Percentiles rank a stretch among this genome's conserved stretches.
Conservation (phyloP, 1,284 basidiomycete genomes). For the Termitomyces sp. region DNA sequence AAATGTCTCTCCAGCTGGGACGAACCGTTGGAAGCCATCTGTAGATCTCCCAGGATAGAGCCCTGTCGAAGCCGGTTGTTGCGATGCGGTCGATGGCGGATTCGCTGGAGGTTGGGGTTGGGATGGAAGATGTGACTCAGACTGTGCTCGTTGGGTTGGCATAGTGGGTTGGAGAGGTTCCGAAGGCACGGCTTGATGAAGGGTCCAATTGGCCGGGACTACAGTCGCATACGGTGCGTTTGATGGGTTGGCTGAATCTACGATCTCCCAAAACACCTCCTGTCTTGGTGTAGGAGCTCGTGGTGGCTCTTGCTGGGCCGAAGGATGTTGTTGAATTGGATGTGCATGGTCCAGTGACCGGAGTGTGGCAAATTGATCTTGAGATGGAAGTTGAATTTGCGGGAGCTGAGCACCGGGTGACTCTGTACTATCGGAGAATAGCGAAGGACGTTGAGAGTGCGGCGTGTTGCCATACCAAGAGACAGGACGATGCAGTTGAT, state of each 20-base stretch:
- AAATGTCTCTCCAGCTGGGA: slow-evolving; percentile 8
- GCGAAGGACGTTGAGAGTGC: slow-evolving; percentile 1
- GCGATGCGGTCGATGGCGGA: not conserved
- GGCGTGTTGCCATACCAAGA: slow-evolving; percentile 14
- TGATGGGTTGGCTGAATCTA: not conserved
- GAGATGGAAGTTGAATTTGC: not conserved
- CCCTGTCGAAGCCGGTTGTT: not conserved
- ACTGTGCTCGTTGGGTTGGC: not conserved
- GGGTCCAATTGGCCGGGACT: slow-evolving; percentile 3
- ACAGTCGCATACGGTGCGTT: slow-evolving; percentile 1
- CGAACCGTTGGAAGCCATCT: not conserved
- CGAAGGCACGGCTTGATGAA: not conserved
- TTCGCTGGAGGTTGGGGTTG: not conserved
- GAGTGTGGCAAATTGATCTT: not conserved
- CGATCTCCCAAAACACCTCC: not conserved
- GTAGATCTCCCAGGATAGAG: not conserved
- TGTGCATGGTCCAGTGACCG: not conserved
- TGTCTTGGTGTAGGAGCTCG: not conserved
- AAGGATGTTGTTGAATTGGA: not conserved
- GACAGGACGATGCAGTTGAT: slow-evolving; percentile 1
- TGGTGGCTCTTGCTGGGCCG: not conserved
- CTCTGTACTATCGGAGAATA: slow-evolving; percentile 11
- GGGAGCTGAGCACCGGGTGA: slow-evolving; percentile 5
- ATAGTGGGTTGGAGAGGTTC: not conserved
- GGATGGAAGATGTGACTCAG: not conserved